Conservation (phyloP, 2,329 filamentous ascomycete species). For the Monilinia fructigena region DNA sequence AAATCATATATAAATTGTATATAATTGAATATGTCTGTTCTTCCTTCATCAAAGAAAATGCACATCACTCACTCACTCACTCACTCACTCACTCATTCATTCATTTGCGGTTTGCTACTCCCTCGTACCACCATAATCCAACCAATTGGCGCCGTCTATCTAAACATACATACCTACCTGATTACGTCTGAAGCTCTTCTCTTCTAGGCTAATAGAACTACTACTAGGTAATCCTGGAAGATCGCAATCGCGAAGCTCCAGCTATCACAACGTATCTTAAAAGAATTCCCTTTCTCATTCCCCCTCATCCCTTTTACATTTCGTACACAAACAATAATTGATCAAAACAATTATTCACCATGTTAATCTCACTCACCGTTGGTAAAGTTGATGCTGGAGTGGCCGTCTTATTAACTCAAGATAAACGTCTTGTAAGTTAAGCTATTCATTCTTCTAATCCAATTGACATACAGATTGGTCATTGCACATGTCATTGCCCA, state of each 20-base stretch:
- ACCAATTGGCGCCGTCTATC: constrained; percentile 15
- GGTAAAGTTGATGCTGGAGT: constrained; percentile 99
- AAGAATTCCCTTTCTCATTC: constrained; percentile 17
- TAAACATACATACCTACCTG: no score
- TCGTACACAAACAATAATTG: background rate
- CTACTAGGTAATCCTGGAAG: background rate
- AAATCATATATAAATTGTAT: no score
- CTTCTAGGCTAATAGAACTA: constrained; percentile 5
- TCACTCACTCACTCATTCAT: background rate
- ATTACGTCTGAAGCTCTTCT: background rate
- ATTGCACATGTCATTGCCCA: constrained; percentile 13
- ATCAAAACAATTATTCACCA: constrained; percentile 43
- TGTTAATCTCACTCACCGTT: constrained; percentile 97
- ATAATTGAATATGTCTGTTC: no score
- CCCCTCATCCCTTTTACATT: background rate
- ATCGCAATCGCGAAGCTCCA: constrained; percentile 22
- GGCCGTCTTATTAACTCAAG: constrained; percentile 91
- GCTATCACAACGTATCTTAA: constrained; percentile 34
- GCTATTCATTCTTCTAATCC: background rate
- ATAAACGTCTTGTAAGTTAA: constrained; percentile 82
- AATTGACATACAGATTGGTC: background rate
- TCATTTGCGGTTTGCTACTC: background rate
- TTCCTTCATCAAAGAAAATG: no score
- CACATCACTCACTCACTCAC: no score
- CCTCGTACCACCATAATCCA: constrained; percentile 4